A percentile compares a stretch with the other conserved stretches of the same genome.
Conservation (phyloP, 495 filamentous ascomycete species). For the Neurospora intermedia region DNA sequence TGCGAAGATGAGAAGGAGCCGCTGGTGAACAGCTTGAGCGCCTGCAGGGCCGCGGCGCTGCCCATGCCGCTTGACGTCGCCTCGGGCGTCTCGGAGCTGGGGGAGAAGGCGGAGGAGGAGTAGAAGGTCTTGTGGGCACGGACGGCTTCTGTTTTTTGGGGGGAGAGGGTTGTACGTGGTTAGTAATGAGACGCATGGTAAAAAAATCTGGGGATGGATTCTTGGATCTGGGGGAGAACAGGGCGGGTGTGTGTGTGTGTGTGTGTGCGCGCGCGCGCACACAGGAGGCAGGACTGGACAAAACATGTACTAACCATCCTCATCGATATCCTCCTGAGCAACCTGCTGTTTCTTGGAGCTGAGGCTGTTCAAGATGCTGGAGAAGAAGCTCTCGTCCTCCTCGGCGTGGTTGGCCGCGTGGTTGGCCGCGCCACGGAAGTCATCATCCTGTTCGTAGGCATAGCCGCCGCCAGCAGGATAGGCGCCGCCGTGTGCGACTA, state of each 20-base stretch:
- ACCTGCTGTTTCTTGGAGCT: conserved; percentile 38
- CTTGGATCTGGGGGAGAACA: too few relatives aligned
- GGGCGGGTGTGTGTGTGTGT: too few relatives aligned
- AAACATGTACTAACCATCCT: conserved; percentile 31
- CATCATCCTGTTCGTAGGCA: conserved; percentile 27
- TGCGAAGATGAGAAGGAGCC: conserved; percentile 19
- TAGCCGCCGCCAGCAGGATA: conserved; percentile 30
- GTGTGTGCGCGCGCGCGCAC: too few relatives aligned
- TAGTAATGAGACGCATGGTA: background rate
- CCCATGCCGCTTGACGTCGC: conserved; percentile 40
- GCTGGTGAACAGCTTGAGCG: conserved; percentile 50
- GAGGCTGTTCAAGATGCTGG: conserved; percentile 35
- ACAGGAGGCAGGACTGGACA: too few relatives aligned
- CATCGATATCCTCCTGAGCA: conserved; percentile 45
- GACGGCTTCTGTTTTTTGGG: conserved; percentile 32
- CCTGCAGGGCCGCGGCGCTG: conserved; percentile 55
- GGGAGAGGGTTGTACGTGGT: background rate
- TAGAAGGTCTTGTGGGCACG: conserved; percentile 44
- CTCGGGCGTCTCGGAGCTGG: conserved; percentile 1
- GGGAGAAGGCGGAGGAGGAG: conserved; percentile 13
- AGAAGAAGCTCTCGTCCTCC: conserved; percentile 44
- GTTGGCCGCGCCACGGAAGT: conserved; percentile 40
- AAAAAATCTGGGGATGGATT: too few relatives aligned
- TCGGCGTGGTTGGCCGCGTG: conserved; percentile 42
- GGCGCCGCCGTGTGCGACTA: conserved; percentile 28